Base-by-base conservation (phyloP, 208 protist species). In the Naegleria gruberi region DNA sequence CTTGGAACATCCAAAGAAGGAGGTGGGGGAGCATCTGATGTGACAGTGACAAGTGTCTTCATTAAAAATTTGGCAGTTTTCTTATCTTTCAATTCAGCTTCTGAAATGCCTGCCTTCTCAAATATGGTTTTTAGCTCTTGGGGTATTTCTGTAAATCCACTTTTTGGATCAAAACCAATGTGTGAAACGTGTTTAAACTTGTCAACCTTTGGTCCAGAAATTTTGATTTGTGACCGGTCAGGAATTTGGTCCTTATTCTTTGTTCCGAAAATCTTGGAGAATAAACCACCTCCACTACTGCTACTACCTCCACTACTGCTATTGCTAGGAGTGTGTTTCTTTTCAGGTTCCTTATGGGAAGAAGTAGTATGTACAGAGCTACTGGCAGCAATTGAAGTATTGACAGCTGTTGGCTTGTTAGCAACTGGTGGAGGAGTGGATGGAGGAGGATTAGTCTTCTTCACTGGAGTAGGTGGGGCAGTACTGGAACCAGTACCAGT, bases 21-120 rank as follows among this genome's bases (percentile, higher is more conserved):
- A 40, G 82, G 43, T 45, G 82, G 82, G 19, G 41, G 6, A 5
- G 17, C 6, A 1, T 40, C 44, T 34, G 17, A 5, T 65, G 19
- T 23, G 2, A 65, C 51, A 19, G 41, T n/a, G 37, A 30, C 82
- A 45, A 87, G 23, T 3, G 82, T 87, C 37, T 87, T 46, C 43
- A 87, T 40, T 4, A 87, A 41, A 7, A 88, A 88, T 26, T 88
- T 88, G 5, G 84, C 84, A 65, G 84, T 88, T 23, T 88, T 57
- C 45, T 88, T 88, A 42, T 88, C 84, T 26, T 65, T 88, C 19
- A 88, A 65, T 30, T 88, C 45, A 7, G 34, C 44, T 30, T 88
- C 45, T 12, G 44, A 46, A 65, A 88, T 65, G 26, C 84, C 84
- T 17, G 84, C 84, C 30, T 88, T 88, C 12, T 47, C 34, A 42